Evolutionary conservation across 306 rosid species (phyloP).

Genomic region (Dicorynia guianensis): DNA sequence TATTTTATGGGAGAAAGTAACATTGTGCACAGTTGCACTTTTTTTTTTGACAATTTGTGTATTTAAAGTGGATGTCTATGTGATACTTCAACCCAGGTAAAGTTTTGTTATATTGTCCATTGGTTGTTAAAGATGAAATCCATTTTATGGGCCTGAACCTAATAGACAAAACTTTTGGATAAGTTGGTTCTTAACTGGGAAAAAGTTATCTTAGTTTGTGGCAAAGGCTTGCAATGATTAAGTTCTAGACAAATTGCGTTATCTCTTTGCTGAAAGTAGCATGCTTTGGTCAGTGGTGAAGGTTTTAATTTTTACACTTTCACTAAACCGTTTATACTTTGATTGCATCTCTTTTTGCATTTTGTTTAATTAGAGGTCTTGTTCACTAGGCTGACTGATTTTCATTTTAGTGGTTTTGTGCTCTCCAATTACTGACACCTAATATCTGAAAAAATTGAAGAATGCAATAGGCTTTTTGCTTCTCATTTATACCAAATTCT

Average conservation of each 20-base stretch:
- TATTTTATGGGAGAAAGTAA: constrained; percentile 14
- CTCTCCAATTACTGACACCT: too few species aligned
- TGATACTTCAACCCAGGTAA: constrained; percentile 8
- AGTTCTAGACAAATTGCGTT: background rate
- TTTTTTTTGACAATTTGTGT: background rate
- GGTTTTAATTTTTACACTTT: too few species aligned
- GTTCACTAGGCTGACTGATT: too few species aligned
- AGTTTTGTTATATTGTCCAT: background rate
- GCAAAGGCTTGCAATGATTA: background rate
- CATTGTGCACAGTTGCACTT: background rate
- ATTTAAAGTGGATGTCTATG: constrained; percentile 24
- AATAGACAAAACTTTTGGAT: constrained; percentile 7
- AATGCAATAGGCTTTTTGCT: too few species aligned
- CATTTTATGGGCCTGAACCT: constrained; percentile 5
- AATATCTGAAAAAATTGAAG: too few species aligned
- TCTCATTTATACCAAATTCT: too few species aligned
- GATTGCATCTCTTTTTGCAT: too few species aligned
- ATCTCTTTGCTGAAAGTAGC: background rate
- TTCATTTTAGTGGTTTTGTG: too few species aligned
- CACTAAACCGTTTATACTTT: too few species aligned
- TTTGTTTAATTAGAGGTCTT: too few species aligned
- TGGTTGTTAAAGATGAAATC: background rate
- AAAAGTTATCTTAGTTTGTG: background rate
- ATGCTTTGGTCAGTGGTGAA: too few species aligned
- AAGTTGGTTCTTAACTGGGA: constrained; percentile 5